Base-by-base conservation (phyloP, 352 stramenopile genomes). In the Pythium oligandrum region DNA sequence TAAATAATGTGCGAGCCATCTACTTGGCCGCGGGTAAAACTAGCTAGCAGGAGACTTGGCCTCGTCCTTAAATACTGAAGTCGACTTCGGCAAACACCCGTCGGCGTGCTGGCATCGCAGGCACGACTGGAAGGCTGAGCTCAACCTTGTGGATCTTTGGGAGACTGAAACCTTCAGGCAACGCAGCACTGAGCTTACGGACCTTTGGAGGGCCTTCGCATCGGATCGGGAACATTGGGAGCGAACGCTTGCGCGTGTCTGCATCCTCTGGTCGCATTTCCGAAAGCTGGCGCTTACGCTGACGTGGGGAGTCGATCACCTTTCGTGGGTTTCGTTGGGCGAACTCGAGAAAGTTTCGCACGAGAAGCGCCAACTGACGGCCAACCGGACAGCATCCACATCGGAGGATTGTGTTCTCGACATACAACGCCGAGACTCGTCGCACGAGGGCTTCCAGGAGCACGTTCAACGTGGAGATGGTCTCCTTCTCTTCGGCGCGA, bases 51-150 rank as follows among this genome's bases (percentile, higher is more conserved):
- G 17, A 26, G 17, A 26, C 17, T 26, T 26, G 17, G 17, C 0
- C 17, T 26, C 17, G 17, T 26, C 17, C 44, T 54, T 48, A 40
- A 55, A 46, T 48, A 55, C 39, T 40, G 30, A 92, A 87, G 58
- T 92, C 77, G 44, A 92, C 82, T 48, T 92, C 79, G 5, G 82
- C 79, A 51, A 90, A 92, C 35, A 92, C 82, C 38, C 82, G 69
- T 26, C 78, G 70, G 9, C 82, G 59, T 1, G 73, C 76, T 17
- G 79, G 57, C 48, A 88, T 63, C 3, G 73, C 56, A 7, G 66
- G 61, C 39, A 63, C 57, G 12, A 62, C 37, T 4, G 66, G 64
- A 3, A 43, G 9, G 26, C 63, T 46, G 4, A 79, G 56, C 4
- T 55, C 54, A 4, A 84, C 52, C 55, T 78, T 86, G 17, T 56